phyloP scores from a whole-genome alignment of 352 stramenopile genomes.

The Aphanomyces invadans region DNA sequence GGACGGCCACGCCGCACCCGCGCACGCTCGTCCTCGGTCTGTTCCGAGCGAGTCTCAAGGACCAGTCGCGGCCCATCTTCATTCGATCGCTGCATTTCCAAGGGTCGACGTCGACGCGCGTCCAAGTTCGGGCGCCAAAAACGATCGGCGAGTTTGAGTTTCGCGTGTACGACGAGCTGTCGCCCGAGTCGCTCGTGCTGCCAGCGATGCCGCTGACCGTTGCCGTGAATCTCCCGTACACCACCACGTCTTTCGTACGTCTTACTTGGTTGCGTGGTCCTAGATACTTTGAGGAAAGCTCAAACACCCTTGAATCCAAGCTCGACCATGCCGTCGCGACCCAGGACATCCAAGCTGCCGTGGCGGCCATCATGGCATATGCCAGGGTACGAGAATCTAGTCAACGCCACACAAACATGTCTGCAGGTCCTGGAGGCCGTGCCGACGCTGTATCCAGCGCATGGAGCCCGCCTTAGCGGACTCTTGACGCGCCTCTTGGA shows the following conservation, averaged over 20 bases:
- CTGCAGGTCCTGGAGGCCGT: constrained; percentile 15
- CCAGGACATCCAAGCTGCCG: constrained; percentile 1
- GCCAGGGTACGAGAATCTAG: constrained; percentile 6
- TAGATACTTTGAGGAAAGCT: constrained; percentile 11
- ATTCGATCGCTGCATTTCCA: constrained; percentile 78
- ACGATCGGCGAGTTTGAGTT: constrained; percentile 79
- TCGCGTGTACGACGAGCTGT: constrained; percentile 69
- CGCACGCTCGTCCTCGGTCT: constrained; percentile 68
- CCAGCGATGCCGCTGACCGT: constrained; percentile 25
- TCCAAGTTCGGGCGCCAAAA: constrained; percentile 70
- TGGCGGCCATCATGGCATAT: constrained; percentile 15
- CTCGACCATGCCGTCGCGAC: neutral
- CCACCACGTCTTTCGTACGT: neutral
- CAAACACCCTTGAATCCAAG: neutral
- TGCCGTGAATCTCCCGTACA: constrained; percentile 21
- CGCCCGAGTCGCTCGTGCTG: constrained; percentile 28
- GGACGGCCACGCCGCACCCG: neutral
- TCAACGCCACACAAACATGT: neutral
- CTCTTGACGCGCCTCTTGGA: constrained; percentile 10
- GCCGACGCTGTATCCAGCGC: constrained; percentile 10
- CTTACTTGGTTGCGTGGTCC: neutral
- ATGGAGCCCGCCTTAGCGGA: constrained; percentile 3
- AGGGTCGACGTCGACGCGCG: constrained; percentile 53
- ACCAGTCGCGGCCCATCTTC: constrained; percentile 78
- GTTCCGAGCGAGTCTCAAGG: constrained; percentile 61